Percentiles rank a stretch among this genome's conserved stretches.
phyloP scores from a whole-genome alignment of 164 flowering plant genomes.

The Warburgia ugandensis region DNA sequence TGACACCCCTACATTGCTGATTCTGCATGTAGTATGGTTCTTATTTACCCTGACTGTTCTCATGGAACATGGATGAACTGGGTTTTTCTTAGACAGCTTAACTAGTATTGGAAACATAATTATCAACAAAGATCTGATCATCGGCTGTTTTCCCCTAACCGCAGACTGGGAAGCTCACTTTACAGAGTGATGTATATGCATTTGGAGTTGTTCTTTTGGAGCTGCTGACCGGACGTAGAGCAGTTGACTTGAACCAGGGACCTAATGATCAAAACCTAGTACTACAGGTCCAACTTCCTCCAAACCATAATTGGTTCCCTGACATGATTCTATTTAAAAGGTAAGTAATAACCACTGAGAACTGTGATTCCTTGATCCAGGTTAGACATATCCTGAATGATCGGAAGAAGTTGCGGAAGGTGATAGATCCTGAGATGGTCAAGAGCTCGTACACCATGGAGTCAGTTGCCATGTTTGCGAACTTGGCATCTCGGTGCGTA shows the following conservation, averaged over 20 bases:
- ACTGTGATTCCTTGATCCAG: slow-evolving; percentile 29
- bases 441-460: slow-evolving; percentile 69
- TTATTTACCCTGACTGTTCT: too few relatives aligned
- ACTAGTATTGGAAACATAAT: too few relatives aligned
- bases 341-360: not conserved
- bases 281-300: slow-evolving; percentile 44
- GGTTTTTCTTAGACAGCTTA: too few relatives aligned
- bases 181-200: slow-evolving; percentile 97
- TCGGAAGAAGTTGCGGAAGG: slow-evolving; percentile 69
- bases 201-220: slow-evolving; percentile 97
- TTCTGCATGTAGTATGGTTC: too few relatives aligned
- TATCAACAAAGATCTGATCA: not conserved
- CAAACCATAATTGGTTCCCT: too few relatives aligned
- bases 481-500: slow-evolving; percentile 88
- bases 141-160: slow-evolving; percentile 10
- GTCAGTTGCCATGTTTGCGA: slow-evolving; percentile 75
- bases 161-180: slow-evolving; percentile 94
- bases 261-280: slow-evolving; percentile 82
- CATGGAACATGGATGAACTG: too few relatives aligned
- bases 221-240: slow-evolving; percentile 90
- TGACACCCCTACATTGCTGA: too few relatives aligned
- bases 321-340: too few relatives aligned
- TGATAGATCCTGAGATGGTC: slow-evolving; percentile 73
- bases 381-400: slow-evolving; percentile 70
- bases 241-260: slow-evolving; percentile 80